Evolutionary conservation across 2,329 filamentous ascomycete species (phyloP).

Genomic region (Rhynchosporium graminicola): DNA sequence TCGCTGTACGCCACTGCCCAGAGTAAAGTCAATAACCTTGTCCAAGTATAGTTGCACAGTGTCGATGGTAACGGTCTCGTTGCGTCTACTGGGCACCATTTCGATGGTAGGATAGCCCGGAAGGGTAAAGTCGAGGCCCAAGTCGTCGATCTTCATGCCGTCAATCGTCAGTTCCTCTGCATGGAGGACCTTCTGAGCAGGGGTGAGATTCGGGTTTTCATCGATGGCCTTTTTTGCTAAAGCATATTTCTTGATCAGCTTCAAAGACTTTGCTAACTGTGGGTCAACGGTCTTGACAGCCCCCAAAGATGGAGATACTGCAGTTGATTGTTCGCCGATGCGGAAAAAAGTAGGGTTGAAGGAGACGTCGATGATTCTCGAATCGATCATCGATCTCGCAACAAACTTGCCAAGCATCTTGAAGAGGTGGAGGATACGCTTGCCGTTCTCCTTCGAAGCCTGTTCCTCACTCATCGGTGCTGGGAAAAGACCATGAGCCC

Average conservation of each 20-base stretch:
- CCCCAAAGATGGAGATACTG: conserved; percentile 80
- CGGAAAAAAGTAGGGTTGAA: conserved; percentile 99
- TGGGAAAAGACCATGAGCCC: conserved; percentile 83
- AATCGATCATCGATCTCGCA: conserved; percentile 96
- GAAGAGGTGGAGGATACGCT: conserved; percentile 85
- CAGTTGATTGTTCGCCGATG: conserved; percentile 67
- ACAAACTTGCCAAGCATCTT: conserved; percentile 96
- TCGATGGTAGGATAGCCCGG: conserved; percentile 84
- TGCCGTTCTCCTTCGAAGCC: conserved; percentile 72
- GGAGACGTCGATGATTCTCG: conserved; percentile 93
- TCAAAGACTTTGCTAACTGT: conserved; percentile 80
- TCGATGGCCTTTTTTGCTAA: conserved; percentile 81
- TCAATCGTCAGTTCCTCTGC: conserved; percentile 72
- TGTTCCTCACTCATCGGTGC: conserved; percentile 84
- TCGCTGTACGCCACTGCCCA: conserved; percentile 82
- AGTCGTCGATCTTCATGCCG: conserved; percentile 77
- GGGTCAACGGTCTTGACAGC: conserved; percentile 89
- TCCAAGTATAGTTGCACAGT: conserved; percentile 91
- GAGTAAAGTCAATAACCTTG: conserved; percentile 85
- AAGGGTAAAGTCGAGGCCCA: conserved; percentile 91
- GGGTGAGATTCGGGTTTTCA: conserved; percentile 64
- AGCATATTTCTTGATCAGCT: conserved; percentile 84
- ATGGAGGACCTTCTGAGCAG: conserved; percentile 70
- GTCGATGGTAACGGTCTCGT: conserved; percentile 78
- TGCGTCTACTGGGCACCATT: conserved; percentile 71